A percentile compares a stretch with the other conserved stretches of the same genome.
Evolutionary conservation across 331 rosid species (phyloP).

Genomic region (Arachis monticola): DNA sequence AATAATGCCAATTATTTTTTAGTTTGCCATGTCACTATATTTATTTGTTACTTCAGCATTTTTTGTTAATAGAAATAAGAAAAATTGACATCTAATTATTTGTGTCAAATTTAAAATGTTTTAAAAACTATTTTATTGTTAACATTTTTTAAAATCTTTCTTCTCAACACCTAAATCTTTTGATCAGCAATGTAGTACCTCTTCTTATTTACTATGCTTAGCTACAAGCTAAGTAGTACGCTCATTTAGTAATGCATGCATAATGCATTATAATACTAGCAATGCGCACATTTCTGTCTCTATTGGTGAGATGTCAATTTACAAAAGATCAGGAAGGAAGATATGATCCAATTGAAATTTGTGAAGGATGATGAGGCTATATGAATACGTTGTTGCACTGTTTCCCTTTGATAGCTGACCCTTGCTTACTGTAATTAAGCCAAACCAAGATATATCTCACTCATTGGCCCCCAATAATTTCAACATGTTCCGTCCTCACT

Average conservation of each 20-base stretch:
- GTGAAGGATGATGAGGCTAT: background rate
- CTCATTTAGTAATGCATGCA: slow-evolving; percentile 1
- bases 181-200: no score
- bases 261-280: background rate
- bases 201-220: background rate
- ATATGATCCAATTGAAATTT: background rate
- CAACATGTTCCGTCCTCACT: slow-evolving; percentile 7
- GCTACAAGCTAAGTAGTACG: background rate
- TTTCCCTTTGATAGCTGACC: background rate
- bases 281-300: slow-evolving; percentile 4
- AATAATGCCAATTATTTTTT: no score
- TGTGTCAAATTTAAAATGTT: no score
- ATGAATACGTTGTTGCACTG: background rate
- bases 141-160: no score
- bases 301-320: slow-evolving; percentile 1
- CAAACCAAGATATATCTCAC: background rate
- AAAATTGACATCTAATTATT: no score
- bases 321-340: background rate
- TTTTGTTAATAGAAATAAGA: no score
- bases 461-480: background rate
- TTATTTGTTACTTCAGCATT: no score
- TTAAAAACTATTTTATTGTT: no score
- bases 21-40: no score
- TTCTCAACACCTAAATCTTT: no score
- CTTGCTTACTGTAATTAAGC: background rate